Percentiles rank a stretch among this genome's conserved stretches.
Evolutionary conservation across 2,329 filamentous ascomycete genomes (phyloP).

Genomic region (Colletotrichum musae): DNA sequence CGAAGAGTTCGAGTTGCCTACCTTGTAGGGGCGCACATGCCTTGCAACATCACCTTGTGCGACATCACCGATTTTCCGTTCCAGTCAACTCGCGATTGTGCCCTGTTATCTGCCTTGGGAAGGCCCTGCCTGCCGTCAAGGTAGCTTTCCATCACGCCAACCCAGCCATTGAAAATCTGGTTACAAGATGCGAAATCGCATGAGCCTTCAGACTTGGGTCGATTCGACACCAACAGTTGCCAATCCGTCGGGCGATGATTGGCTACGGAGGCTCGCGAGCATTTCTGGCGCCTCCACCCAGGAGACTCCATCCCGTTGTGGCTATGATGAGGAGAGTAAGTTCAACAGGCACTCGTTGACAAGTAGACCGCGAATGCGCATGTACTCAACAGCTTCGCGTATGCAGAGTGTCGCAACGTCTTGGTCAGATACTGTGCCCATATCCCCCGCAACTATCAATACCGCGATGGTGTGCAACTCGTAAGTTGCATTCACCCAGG

Average conservation of each 20-base stretch:
- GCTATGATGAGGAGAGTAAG: conserved; percentile 40
- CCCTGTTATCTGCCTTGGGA: not conserved
- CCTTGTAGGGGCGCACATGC: too few relatives aligned
- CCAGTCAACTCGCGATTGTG: too few relatives aligned
- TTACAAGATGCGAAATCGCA: conserved; percentile 27
- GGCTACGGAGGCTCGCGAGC: conserved; percentile 19
- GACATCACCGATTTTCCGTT: too few relatives aligned
- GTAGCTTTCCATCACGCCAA: not conserved
- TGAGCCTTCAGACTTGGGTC: conserved; percentile 34
- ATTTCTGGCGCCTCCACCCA: conserved; percentile 7
- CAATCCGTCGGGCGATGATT: conserved; percentile 11
- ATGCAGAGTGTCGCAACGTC: conserved; percentile 60
- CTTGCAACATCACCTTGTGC: too few relatives aligned
- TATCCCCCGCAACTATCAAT: conserved; percentile 62
- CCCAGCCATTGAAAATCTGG: not conserved
- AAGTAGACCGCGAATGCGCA: not conserved
- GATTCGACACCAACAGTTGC: conserved; percentile 26
- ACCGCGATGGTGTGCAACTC: conserved; percentile 60
- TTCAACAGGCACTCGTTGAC: not conserved
- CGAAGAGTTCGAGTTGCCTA: too few relatives aligned
- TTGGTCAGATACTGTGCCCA: conserved; percentile 60
- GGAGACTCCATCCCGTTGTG: conserved; percentile 22
- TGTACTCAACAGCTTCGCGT: conserved; percentile 1
- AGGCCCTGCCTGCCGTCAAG: not conserved
- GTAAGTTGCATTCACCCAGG: conserved; percentile 44